Percentiles rank a stretch among this genome's conserved stretches.
Conservation (phyloP, 768 basidiomycete species). For the Psilocybe subaeruginosa region DNA sequence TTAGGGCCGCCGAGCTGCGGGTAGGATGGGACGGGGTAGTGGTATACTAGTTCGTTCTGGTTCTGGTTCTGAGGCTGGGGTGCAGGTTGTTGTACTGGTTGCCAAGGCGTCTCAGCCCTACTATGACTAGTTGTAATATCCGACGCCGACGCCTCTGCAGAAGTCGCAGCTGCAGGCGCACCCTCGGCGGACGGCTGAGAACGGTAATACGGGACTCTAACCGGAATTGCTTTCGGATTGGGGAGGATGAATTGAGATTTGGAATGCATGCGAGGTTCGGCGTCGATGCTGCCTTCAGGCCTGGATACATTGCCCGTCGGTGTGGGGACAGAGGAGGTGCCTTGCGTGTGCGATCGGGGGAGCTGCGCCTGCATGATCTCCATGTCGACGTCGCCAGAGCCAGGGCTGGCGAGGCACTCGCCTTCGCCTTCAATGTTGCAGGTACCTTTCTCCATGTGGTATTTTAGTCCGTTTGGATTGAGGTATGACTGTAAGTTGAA, state of each 20-base stretch:
- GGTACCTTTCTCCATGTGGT: slow-evolving; percentile 69
- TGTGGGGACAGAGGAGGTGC: too few relatives aligned
- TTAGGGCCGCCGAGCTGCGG: slow-evolving; percentile 1
- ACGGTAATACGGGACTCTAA: background rate
- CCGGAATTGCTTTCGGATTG: too few relatives aligned
- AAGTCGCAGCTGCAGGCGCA: background rate
- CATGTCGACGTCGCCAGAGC: background rate
- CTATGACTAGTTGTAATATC: too few relatives aligned
- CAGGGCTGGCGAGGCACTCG: background rate
- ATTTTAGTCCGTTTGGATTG: slow-evolving; percentile 69
- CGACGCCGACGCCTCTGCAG: too few relatives aligned
- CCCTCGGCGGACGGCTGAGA: background rate
- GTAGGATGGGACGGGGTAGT: slow-evolving; percentile 20
- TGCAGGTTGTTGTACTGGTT: background rate
- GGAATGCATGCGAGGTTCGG: too few relatives aligned
- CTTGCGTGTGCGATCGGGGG: background rate
- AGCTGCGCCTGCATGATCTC: background rate
- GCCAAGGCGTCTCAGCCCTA: too few relatives aligned
- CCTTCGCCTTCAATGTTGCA: slow-evolving; percentile 46
- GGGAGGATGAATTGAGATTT: too few relatives aligned
- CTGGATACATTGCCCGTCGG: too few relatives aligned
- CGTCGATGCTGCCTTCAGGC: too few relatives aligned
- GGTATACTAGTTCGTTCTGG: slow-evolving; percentile 2
- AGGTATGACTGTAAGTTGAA: slow-evolving; percentile 64
- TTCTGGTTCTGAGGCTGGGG: background rate